These are phyloP conservation scores for Chlorella sp. DNA, from an alignment of 139 green algal genomes.

Conservation along the genomic window DNA sequence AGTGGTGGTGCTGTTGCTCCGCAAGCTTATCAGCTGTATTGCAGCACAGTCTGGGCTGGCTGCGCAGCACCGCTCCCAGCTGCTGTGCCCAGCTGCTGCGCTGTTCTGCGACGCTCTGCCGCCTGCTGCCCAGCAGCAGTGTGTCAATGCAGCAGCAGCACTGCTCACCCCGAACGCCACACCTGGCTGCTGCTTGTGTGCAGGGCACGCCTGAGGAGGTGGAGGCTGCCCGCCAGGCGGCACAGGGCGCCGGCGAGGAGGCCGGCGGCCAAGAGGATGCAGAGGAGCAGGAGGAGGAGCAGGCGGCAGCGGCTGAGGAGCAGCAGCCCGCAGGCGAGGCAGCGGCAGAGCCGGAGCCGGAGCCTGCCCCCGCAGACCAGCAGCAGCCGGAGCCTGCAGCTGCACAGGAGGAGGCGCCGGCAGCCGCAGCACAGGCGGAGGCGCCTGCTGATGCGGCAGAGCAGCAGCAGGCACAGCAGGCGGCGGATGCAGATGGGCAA, in stretches of 20 bases:
- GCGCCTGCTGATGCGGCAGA: neutral
- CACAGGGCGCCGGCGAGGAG: neutral
- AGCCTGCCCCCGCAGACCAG: neutral
- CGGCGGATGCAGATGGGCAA: neutral
- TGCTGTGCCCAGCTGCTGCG: too few relatives aligned
- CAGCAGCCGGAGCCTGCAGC: neutral
- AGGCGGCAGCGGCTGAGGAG: neutral
- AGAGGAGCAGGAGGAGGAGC: neutral
- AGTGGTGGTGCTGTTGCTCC: neutral
- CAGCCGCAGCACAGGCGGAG: neutral
- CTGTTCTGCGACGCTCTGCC: too few relatives aligned
- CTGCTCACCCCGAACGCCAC: too few relatives aligned
- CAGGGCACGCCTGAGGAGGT: constrained; percentile 27
- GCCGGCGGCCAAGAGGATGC: neutral
- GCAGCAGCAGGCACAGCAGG: constrained; percentile 19
- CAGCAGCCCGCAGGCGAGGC: neutral
- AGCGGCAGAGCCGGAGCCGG: neutral
- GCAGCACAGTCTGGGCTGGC: too few relatives aligned
- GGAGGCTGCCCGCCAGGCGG: constrained; percentile 8
- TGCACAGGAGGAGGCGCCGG: neutral
- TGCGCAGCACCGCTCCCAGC: too few relatives aligned
- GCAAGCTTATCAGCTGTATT: too few relatives aligned
- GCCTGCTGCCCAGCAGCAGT: too few relatives aligned
- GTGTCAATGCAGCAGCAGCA: too few relatives aligned
- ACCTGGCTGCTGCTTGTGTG: neutral